These are phyloP conservation scores for Solanum medicagineum DNA, from an alignment of 257 asterid genomes.

Conservation along the genomic window DNA sequence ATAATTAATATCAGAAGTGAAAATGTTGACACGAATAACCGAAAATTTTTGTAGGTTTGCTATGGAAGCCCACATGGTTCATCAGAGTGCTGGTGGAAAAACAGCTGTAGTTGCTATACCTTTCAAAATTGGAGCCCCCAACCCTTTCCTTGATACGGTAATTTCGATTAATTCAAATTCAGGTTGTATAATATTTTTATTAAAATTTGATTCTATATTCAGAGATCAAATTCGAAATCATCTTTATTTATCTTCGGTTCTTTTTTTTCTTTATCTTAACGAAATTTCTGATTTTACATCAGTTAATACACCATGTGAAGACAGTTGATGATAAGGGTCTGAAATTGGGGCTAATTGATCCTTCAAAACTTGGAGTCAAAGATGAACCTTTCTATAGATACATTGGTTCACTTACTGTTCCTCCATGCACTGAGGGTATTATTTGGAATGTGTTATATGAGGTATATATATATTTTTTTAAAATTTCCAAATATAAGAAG, in stretches of 20 bases:
- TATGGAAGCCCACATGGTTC: conserved; percentile 74
- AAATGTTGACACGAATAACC: background rate
- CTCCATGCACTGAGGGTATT: conserved; percentile 84
- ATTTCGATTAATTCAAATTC: too few species aligned
- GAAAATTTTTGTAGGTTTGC: conserved; percentile 19
- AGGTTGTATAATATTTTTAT: too few species aligned
- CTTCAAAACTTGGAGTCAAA: conserved; percentile 38
- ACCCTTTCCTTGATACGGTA: conserved; percentile 41
- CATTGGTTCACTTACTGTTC: conserved; percentile 68
- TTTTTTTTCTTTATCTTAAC: background rate
- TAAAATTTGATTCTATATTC: too few species aligned
- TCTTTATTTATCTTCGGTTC: too few species aligned
- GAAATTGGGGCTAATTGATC: conserved; percentile 29
- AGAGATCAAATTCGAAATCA: too few species aligned
- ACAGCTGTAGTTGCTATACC: conserved; percentile 45
- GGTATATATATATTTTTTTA: conserved; percentile 9
- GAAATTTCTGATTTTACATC: background rate
- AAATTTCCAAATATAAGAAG: background rate
- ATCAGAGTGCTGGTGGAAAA: conserved; percentile 21
- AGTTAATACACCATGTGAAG: conserved; percentile 25
- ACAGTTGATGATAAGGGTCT: background rate
- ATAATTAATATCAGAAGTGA: background rate
- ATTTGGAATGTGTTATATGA: conserved; percentile 48
- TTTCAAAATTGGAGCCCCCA: conserved; percentile 45
- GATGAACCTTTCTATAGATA: conserved; percentile 52